These are phyloP conservation scores for Triangularia verruculosa DNA, from an alignment of 2,329 filamentous ascomycete genomes.

Conservation along the genomic window DNA sequence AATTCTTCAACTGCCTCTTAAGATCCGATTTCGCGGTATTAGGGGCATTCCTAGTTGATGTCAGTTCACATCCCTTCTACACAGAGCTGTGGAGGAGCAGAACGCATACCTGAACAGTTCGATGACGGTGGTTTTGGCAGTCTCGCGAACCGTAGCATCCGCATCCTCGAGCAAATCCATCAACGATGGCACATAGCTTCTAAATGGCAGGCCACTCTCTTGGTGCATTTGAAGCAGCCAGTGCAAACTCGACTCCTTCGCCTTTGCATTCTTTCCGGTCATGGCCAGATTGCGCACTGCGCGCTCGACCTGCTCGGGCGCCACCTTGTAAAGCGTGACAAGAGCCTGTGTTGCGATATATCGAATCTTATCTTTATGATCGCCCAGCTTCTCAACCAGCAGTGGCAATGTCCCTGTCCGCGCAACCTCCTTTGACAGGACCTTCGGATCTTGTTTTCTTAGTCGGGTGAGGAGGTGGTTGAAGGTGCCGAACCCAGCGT, in stretches of 20 bases:
- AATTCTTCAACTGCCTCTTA: conserved; percentile 78
- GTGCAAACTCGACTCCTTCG: conserved; percentile 79
- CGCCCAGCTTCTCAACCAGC: conserved; percentile 80
- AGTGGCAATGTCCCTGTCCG: conserved; percentile 62
- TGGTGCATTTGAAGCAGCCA: conserved; percentile 88
- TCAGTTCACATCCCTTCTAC: not conserved
- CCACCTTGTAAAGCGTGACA: conserved; percentile 70
- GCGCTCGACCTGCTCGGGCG: conserved; percentile 72
- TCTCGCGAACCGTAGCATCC: conserved; percentile 81
- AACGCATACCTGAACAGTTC: conserved; percentile 71
- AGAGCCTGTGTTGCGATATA: conserved; percentile 71
- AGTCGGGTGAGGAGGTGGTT: conserved; percentile 85
- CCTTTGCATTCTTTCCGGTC: conserved; percentile 73
- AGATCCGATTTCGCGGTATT: conserved; percentile 83
- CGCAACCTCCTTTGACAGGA: conserved; percentile 66
- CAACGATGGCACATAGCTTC: conserved; percentile 74
- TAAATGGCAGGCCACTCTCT: conserved; percentile 75
- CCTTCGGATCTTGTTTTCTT: conserved; percentile 77
- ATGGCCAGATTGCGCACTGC: conserved; percentile 76
- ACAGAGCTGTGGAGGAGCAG: not conserved
- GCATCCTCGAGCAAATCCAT: conserved; percentile 89
- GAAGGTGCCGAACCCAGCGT: conserved; percentile 82
- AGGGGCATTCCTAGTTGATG: conserved; percentile 62
- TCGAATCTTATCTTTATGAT: conserved; percentile 82
- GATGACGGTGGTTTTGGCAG: conserved; percentile 78